Conservation (phyloP, 345 rosid species). For the Eucalyptus curtisii region DNA sequence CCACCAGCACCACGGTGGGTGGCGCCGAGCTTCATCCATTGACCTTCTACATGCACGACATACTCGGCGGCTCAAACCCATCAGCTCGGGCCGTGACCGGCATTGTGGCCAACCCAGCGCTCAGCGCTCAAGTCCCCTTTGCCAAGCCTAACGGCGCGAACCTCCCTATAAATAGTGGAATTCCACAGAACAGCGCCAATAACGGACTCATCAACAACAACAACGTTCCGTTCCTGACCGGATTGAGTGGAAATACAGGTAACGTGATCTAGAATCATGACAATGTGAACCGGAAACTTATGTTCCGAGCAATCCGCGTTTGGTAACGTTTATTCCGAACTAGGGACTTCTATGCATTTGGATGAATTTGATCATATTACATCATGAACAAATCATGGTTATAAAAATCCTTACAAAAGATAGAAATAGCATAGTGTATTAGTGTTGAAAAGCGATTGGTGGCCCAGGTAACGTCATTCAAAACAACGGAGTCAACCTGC, state of each 20-base stretch:
- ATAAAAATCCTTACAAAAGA: background rate
- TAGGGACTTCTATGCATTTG: background rate
- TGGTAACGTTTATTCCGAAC: background rate
- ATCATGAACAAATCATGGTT: background rate
- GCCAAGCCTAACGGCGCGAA: constrained; percentile 81
- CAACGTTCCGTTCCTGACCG: constrained; percentile 71
- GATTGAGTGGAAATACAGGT: constrained; percentile 59
- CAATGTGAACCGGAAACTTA: background rate
- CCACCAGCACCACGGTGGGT: background rate
- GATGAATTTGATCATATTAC: background rate
- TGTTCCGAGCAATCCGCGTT: background rate
- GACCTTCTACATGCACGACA: constrained; percentile 74
- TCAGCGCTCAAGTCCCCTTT: constrained; percentile 67
- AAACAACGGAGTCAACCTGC: constrained; percentile 27
- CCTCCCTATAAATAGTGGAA: constrained; percentile 54
- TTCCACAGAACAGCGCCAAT: constrained; percentile 50
- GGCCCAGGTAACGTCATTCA: constrained; percentile 20
- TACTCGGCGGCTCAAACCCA: constrained; percentile 71
- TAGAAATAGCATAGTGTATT: background rate
- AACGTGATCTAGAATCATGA: background rate
- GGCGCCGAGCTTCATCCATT: constrained; percentile 11
- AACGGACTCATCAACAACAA: constrained; percentile 65
- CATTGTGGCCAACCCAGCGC: constrained; percentile 51
- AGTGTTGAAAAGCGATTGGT: background rate
- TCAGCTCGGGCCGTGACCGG: constrained; percentile 67